Evolutionary conservation across 1,139 yeast genomes (phyloP).

Genomic region (Eremothecium coryli): DNA sequence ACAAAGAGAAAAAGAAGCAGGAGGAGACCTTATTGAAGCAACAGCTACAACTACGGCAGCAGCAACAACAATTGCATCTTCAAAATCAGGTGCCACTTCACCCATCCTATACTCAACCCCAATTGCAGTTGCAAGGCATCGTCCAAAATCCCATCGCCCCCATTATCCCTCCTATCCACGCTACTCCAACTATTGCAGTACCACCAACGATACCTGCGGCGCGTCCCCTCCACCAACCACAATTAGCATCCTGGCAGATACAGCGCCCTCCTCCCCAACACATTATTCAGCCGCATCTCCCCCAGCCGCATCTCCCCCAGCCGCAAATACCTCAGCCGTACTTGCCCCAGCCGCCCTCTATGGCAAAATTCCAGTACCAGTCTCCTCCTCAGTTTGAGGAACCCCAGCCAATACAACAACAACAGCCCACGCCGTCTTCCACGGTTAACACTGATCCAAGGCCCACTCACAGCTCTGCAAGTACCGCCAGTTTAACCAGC

Average conservation of each 20-base stretch:
- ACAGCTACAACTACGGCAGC: slow-evolving; percentile 8
- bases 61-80: slow-evolving; percentile 3
- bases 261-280: slow-evolving; percentile 1
- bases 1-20: slow-evolving; percentile 17
- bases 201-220: slow-evolving; percentile 1
- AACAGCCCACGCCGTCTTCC: too few species aligned
- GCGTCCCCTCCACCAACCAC: slow-evolving; percentile 6
- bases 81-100: background rate
- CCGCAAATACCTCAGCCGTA: too few species aligned
- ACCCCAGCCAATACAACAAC: too few species aligned
- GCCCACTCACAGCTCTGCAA: slow-evolving; percentile 2
- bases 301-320: too few species aligned
- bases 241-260: slow-evolving; percentile 4
- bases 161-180: too few species aligned
- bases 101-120: background rate
- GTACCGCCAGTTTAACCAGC: slow-evolving; percentile 2
- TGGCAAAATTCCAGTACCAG: too few species aligned
- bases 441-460: too few species aligned
- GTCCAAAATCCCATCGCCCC: background rate
- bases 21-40: slow-evolving; percentile 6
- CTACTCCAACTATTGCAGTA: background rate
- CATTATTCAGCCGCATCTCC: too few species aligned
- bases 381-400: too few species aligned
- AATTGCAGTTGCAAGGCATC: background rate
- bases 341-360: too few species aligned